These are phyloP conservation scores for Polyplosphaeria fusca DNA, from an alignment of 495 filamentous ascomycete genomes.

Conservation along the genomic window DNA sequence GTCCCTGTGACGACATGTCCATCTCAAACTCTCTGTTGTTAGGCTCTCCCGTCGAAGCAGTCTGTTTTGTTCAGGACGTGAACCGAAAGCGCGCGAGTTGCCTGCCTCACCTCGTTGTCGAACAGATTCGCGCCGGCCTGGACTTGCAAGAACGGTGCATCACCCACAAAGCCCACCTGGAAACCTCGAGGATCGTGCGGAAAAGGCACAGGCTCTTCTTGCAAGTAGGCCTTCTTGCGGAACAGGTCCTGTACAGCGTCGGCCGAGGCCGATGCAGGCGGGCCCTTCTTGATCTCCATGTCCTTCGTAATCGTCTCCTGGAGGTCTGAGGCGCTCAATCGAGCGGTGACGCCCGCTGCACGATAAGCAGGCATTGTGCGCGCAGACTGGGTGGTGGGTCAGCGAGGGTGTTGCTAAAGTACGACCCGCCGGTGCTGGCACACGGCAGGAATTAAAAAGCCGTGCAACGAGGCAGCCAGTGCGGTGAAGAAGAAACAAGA, in stretches of 20 bases:
- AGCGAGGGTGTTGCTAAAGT: too few relatives aligned
- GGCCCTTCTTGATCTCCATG: conserved; percentile 3
- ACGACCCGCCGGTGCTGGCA: too few relatives aligned
- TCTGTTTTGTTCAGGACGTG: neutral
- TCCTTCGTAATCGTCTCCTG: conserved; percentile 9
- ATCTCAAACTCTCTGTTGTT: too few relatives aligned
- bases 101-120: neutral
- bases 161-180: conserved; percentile 13
- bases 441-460: too few relatives aligned
- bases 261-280: neutral
- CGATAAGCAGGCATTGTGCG: conserved; percentile 16
- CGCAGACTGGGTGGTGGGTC: too few relatives aligned
- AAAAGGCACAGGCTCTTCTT: conserved; percentile 9
- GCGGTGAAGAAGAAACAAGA: too few relatives aligned
- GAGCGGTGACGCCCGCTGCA: conserved; percentile 12
- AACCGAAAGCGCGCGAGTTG: neutral
- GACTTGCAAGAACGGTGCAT: conserved; percentile 28
- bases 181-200: conserved; percentile 12
- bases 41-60: too few relatives aligned
- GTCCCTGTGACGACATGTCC: too few relatives aligned
- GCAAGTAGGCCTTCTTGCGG: conserved; percentile 1
- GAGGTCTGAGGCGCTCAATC: conserved; percentile 15
- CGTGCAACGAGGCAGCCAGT: too few relatives aligned
- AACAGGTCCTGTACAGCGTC: neutral
- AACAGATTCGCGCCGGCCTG: conserved; percentile 34